Percentiles rank a stretch among this genome's conserved stretches.
phyloP scores from a whole-genome alignment of 371 early-diverging fungal genomes.

The Mucor plumbeus region DNA sequence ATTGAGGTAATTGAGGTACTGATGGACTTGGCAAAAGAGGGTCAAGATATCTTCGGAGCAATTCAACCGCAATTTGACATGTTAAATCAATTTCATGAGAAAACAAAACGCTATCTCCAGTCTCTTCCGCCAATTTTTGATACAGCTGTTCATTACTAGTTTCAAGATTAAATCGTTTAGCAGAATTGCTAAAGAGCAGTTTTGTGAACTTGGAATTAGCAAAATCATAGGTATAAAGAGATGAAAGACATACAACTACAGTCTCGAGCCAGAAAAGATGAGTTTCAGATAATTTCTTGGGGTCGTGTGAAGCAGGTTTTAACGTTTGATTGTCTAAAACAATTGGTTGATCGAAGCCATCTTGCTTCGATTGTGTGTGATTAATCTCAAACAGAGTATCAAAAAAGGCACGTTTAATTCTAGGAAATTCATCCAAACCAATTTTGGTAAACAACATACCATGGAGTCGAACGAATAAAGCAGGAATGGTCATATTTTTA shows the following conservation, averaged over 20 bases:
- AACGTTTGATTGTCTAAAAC: background rate
- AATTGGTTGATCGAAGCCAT: background rate
- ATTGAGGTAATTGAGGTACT: conserved; percentile 27
- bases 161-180: conserved; percentile 12
- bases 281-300: conserved; percentile 11
- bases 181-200: conserved; percentile 6
- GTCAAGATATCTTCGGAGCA: conserved; percentile 34
- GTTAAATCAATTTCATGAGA: conserved; percentile 39
- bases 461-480: conserved; percentile 59
- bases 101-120: conserved; percentile 39
- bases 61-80: conserved; percentile 43
- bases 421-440: conserved; percentile 62
- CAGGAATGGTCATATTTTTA: conserved; percentile 33
- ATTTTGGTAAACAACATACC: conserved; percentile 73
- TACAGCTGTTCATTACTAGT: conserved; percentile 11
- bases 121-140: conserved; percentile 17
- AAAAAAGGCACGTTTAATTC: conserved; percentile 43
- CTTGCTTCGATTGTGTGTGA: conserved; percentile 2
- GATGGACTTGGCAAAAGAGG: conserved; percentile 8
- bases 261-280: conserved; percentile 60
- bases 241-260: conserved; percentile 54
- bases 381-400: conserved; percentile 33
- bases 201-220: conserved; percentile 53
- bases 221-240: conserved; percentile 62
- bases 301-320: background rate